These are phyloP conservation scores for Plasmodium malariae DNA, from an alignment of 169 alveolate genomes.

Conservation along the genomic window DNA sequence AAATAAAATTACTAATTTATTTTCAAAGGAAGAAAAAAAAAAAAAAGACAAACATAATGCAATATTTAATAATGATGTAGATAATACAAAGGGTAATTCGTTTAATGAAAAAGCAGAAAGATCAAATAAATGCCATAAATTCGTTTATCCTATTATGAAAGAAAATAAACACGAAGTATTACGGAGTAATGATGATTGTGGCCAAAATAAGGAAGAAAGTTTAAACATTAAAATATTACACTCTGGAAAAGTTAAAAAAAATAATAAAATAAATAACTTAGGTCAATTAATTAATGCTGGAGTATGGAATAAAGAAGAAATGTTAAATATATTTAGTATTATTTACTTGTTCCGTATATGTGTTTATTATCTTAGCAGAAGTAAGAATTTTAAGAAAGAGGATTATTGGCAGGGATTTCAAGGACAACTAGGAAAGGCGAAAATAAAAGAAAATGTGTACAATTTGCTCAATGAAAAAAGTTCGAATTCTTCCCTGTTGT, in stretches of 20 bases:
- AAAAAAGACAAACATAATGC: not conserved
- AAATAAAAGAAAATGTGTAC: conserved; percentile 64
- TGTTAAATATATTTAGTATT: conserved; percentile 78
- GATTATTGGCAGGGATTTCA: conserved; percentile 86
- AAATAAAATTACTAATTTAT: not conserved
- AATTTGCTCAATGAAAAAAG: conserved; percentile 79
- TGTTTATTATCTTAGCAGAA: conserved; percentile 85
- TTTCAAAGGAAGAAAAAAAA: not conserved
- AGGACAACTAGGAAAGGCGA: conserved; percentile 57
- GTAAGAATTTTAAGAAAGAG: conserved; percentile 82
- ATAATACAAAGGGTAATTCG: not conserved
- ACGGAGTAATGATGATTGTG: conserved; percentile 14
- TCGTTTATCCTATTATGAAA: no score
- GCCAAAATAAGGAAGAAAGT: conserved; percentile 1
- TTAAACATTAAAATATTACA: not conserved
- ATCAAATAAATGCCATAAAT: no score
- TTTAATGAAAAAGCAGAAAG: not conserved
- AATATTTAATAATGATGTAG: not conserved
- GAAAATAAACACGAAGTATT: conserved; percentile 15
- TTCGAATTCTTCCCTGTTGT: conserved; percentile 78
- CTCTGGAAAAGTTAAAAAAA: not conserved
- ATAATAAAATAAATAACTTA: conserved; percentile 23
- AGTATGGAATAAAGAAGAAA: conserved; percentile 60
- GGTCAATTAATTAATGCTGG: conserved; percentile 5
- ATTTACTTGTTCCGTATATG: conserved; percentile 86